phyloP scores from a whole-genome alignment of 441 rosid genomes.

The Corymbia citriodora region DNA sequence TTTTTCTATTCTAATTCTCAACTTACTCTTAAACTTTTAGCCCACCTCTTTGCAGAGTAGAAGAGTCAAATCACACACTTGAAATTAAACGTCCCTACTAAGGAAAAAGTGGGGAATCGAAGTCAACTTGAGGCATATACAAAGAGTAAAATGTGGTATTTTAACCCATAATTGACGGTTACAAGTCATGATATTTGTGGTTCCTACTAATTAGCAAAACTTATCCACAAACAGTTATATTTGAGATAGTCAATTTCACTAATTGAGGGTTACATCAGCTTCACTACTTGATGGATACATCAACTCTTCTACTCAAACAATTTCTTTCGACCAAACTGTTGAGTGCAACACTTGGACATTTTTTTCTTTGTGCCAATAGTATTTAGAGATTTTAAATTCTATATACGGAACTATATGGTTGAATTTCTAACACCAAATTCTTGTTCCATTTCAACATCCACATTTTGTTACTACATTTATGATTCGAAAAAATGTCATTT shows the following conservation, averaged over 20 bases:
- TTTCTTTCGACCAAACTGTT: accelerated
- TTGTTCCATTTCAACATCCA: not conserved
- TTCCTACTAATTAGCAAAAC: not conserved
- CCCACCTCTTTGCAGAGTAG: no score
- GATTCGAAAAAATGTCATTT: not conserved
- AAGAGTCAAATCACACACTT: no score
- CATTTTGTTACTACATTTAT: not conserved
- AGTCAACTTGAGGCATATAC: not conserved
- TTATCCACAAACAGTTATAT: not conserved
- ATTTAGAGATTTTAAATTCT: not conserved
- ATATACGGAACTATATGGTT: not conserved
- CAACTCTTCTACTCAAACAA: not conserved
- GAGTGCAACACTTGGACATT: not conserved
- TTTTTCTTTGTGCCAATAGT: not conserved
- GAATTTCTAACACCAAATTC: not conserved
- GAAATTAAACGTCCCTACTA: no score
- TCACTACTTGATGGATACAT: not conserved
- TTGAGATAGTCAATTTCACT: not conserved
- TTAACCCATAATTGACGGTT: not conserved
- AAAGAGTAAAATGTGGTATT: not conserved
- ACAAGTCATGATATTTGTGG: not conserved
- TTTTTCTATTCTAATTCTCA: no score
- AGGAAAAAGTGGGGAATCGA: no score
- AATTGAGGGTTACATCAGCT: not conserved
- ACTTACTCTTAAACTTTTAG: no score